A percentile compares a stretch with the other conserved stretches of the same genome.
phyloP scores from a whole-genome alignment of 495 filamentous ascomycete species.

The Aspergillus affinis region DNA sequence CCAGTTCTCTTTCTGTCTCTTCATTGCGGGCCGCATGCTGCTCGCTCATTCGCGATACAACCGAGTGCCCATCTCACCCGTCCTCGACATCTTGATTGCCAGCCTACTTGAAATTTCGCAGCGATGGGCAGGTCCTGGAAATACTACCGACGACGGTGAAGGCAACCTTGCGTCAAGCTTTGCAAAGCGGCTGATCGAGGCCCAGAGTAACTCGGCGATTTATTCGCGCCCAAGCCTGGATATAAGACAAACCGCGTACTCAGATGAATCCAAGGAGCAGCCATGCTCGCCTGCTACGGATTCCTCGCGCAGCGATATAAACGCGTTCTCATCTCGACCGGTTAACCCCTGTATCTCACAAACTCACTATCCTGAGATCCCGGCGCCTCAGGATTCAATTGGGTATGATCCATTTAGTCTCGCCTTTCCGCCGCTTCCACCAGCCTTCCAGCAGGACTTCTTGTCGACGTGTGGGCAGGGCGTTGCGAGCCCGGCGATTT shows the following conservation, averaged over 20 bases:
- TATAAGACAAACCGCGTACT: constrained; percentile 38
- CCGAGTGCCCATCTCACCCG: constrained; percentile 17
- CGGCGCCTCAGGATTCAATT: constrained; percentile 13
- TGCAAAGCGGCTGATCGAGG: constrained; percentile 29
- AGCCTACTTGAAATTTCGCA: constrained; percentile 33
- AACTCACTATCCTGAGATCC: constrained; percentile 3
- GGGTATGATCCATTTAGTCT: constrained; percentile 26
- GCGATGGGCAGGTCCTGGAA: constrained; percentile 29
- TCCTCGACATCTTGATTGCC: constrained; percentile 26
- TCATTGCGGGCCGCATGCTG: constrained; percentile 33
- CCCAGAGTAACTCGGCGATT: constrained; percentile 22
- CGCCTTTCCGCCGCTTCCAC: constrained; percentile 37
- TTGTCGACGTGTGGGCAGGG: too few relatives aligned
- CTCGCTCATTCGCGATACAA: constrained; percentile 31
- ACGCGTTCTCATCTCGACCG: not conserved
- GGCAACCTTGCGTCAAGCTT: constrained; percentile 37
- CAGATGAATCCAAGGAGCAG: constrained; percentile 21
- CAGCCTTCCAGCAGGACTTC: constrained; percentile 27
- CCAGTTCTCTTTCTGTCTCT: constrained; percentile 29
- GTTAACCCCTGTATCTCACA: too few relatives aligned
- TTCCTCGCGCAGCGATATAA: not conserved
- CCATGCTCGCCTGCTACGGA: constrained; percentile 7
- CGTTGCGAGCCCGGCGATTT: too few relatives aligned
- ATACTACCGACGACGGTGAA: constrained; percentile 3
- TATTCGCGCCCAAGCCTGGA: constrained; percentile 23